A percentile compares a stretch with the other conserved stretches of the same genome.
These are phyloP conservation scores for Scalesia atractyloides DNA, from an alignment of 129 eudicot species.

Conservation along the genomic window DNA sequence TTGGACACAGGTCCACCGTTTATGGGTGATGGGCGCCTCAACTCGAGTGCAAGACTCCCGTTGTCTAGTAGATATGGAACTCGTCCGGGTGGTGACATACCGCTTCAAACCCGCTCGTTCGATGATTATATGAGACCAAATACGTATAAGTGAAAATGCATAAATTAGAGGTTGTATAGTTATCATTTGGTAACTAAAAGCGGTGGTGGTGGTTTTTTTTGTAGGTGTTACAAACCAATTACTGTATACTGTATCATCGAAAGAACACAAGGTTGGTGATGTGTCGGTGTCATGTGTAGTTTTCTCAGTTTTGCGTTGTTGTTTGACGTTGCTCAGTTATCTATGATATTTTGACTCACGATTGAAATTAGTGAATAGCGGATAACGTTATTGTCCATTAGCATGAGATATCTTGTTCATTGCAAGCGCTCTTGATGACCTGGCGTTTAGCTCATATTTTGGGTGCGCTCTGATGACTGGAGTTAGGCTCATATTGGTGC, in stretches of 20 bases:
- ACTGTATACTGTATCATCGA: conserved; percentile 14
- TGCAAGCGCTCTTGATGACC: no score
- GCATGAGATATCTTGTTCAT: no score
- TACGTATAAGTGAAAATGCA: conserved; percentile 40
- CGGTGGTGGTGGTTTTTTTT: not conserved
- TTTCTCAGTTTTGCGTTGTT: conserved; percentile 12
- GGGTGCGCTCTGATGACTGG: not conserved
- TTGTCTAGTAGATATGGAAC: conserved; percentile 35
- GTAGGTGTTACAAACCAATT: not conserved
- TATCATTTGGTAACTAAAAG: conserved; percentile 14
- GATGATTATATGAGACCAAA: conserved; percentile 45
- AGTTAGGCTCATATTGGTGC: no score
- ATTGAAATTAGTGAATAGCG: conserved; percentile 12
- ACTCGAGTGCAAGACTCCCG: conserved; percentile 26
- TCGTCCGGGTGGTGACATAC: conserved; percentile 34
- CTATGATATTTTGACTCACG: conserved; percentile 6
- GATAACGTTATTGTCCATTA: no score
- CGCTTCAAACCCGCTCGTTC: conserved; percentile 40
- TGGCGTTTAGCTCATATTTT: no score
- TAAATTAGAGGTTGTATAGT: conserved; percentile 23
- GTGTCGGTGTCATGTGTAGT: conserved; percentile 9
- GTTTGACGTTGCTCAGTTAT: conserved; percentile 14
- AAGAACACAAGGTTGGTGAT: conserved; percentile 16
- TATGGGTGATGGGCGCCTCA: conserved; percentile 13
- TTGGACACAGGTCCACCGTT: conserved; percentile 15